These are phyloP conservation scores for Sporothrix brasiliensis DNA, from an alignment of 2,329 filamentous ascomycete species.

Conservation along the genomic window DNA sequence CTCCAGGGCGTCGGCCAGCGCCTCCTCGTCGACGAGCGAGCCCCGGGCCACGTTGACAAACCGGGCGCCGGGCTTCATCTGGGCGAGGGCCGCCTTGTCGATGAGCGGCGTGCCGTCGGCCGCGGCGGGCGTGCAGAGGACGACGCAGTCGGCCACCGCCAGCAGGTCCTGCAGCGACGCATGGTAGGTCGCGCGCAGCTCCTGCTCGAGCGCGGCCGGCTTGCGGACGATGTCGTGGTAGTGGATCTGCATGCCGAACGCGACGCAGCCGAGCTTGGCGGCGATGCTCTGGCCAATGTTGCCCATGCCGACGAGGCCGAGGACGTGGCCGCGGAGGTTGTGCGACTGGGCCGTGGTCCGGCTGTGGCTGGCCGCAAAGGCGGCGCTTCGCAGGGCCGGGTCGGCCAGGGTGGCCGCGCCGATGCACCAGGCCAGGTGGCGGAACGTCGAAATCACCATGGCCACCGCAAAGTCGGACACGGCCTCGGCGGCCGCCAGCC, in stretches of 20 bases:
- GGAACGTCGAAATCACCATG: conserved; percentile 70
- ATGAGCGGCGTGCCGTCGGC: conserved; percentile 55
- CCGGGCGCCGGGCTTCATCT: conserved; percentile 58
- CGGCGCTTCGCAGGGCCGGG: conserved; percentile 42
- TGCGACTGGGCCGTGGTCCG: conserved; percentile 62
- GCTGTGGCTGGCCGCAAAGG: conserved; percentile 62
- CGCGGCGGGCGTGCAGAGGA: conserved; percentile 62
- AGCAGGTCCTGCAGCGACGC: conserved; percentile 56
- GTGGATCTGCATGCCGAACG: conserved; percentile 67
- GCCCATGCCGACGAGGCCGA: conserved; percentile 71
- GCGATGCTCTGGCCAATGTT: conserved; percentile 67
- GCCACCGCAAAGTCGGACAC: conserved; percentile 73
- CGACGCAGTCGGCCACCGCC: conserved; percentile 58
- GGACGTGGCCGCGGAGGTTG: conserved; percentile 62
- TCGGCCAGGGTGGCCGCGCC: conserved; percentile 54
- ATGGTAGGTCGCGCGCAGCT: conserved; percentile 54
- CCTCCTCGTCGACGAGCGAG: conserved; percentile 65
- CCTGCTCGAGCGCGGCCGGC: conserved; percentile 47
- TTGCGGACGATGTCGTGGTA: conserved; percentile 64
- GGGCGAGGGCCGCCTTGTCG: conserved; percentile 48
- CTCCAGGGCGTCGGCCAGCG: conserved; percentile 62
- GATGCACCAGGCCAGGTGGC: conserved; percentile 64
- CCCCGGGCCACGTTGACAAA: conserved; percentile 70
- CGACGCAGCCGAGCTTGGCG: conserved; percentile 48
- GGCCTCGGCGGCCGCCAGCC: conserved; percentile 69